Conservation (phyloP, 805 yeast genomes). For the Candida sphagnicola region DNA sequence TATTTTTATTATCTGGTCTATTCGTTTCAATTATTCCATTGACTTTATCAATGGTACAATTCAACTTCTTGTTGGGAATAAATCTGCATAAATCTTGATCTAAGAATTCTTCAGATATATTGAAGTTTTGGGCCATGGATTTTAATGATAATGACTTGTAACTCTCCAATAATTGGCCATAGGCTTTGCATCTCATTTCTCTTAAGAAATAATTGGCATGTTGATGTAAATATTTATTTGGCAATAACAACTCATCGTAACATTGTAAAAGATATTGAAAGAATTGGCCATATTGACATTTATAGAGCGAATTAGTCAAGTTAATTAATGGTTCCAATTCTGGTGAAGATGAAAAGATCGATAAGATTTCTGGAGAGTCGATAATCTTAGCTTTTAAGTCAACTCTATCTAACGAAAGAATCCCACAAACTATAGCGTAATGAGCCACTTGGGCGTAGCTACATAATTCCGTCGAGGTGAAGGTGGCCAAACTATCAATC, state of each 20-base stretch:
- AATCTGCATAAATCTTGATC: conserved; percentile 86
- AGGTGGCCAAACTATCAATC: conserved; percentile 90
- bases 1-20: conserved; percentile 93
- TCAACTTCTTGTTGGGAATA: conserved; percentile 88
- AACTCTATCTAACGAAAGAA: conserved; percentile 74
- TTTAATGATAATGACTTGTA: conserved; percentile 85
- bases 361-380: conserved; percentile 90
- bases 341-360: conserved; percentile 68
- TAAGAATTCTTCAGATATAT: conserved; percentile 81
- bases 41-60: conserved; percentile 93
- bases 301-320: conserved; percentile 81
- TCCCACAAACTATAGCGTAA: conserved; percentile 86
- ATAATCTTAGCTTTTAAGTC: conserved; percentile 80
- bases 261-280: conserved; percentile 76
- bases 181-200: conserved; percentile 93
- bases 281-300: conserved; percentile 79
- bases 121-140: conserved; percentile 93
- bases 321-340: conserved; percentile 76
- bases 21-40: conserved; percentile 94
- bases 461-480: conserved; percentile 87
- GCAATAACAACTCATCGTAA: conserved; percentile 64
- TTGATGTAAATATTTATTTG: conserved; percentile 59
- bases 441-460: conserved; percentile 87
- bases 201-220: conserved; percentile 85
- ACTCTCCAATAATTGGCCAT: conserved; percentile 89